Percentiles rank a stretch among this genome's conserved stretches.
Evolutionary conservation across 2,329 filamentous ascomycete genomes (phyloP).

Genomic region (Penicillium freii): DNA sequence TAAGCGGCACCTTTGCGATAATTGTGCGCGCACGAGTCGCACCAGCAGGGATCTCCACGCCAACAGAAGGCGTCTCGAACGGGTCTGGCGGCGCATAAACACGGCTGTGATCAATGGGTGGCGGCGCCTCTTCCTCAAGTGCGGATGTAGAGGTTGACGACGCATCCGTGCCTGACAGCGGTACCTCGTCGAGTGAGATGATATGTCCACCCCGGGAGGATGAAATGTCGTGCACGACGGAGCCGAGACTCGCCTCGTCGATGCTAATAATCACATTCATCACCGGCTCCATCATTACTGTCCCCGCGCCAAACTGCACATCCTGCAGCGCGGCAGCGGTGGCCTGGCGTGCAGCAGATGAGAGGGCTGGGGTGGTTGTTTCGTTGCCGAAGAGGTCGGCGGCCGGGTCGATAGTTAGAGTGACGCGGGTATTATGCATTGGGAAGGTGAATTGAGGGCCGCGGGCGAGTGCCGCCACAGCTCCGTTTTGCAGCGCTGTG

Average conservation of each 20-base stretch:
- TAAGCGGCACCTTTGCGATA: constrained; percentile 82
- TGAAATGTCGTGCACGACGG: constrained; percentile 78
- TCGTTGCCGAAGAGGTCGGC: constrained; percentile 65
- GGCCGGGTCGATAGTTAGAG: constrained; percentile 64
- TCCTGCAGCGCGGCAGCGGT: constrained; percentile 68
- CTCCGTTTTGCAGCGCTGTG: constrained; percentile 69
- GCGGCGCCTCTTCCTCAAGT: constrained; percentile 31
- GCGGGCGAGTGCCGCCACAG: constrained; percentile 76
- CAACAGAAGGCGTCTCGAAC: constrained; percentile 49
- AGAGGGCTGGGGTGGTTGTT: constrained; percentile 65
- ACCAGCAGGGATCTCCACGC: constrained; percentile 28
- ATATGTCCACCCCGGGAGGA: constrained; percentile 72
- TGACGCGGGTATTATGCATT: constrained; percentile 71
- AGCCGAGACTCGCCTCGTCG: constrained; percentile 75
- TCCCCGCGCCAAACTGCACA: constrained; percentile 38
- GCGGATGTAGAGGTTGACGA: constrained; percentile 10
- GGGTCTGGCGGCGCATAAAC: constrained; percentile 90
- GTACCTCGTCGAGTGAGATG: constrained; percentile 62
- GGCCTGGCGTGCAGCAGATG: constrained; percentile 65
- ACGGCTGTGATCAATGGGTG: constrained; percentile 63
- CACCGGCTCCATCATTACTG: constrained; percentile 83
- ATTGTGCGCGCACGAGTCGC: constrained; percentile 60
- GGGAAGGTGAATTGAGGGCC: constrained; percentile 80
- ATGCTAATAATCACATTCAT: constrained; percentile 87
- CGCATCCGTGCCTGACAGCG: constrained; percentile 30